These are phyloP conservation scores for Irpex sp. DNA, from an alignment of 1,284 basidiomycete genomes.

Conservation along the genomic window DNA sequence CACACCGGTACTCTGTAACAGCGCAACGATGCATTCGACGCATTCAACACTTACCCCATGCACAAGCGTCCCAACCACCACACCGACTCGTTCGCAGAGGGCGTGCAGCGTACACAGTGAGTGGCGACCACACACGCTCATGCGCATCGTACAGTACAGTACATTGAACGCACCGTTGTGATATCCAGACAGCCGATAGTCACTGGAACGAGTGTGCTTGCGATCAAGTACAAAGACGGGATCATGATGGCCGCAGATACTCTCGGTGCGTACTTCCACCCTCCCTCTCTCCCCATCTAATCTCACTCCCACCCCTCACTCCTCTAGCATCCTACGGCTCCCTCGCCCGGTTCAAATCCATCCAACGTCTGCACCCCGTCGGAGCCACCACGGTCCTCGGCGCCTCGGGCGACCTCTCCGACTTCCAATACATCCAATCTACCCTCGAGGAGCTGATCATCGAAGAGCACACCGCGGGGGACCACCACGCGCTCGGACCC, in stretches of 20 bases:
- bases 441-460: constrained; percentile 72
- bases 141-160: neutral
- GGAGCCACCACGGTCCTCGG: constrained; percentile 87
- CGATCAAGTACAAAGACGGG: constrained; percentile 92
- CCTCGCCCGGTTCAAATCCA: constrained; percentile 94
- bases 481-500: constrained; percentile 85
- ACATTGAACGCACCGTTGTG: neutral
- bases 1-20: constrained; percentile 24
- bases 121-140: constrained; percentile 22
- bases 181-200: constrained; percentile 83
- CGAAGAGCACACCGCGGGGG: constrained; percentile 78
- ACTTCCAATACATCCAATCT: constrained; percentile 92
- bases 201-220: constrained; percentile 94
- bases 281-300: constrained; percentile 12
- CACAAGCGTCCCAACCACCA: constrained; percentile 52
- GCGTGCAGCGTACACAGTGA: constrained; percentile 76
- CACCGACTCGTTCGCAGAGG: constrained; percentile 53
- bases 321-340: constrained; percentile 91
- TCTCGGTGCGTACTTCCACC: constrained; percentile 65
- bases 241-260: constrained; percentile 99
- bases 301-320: neutral
- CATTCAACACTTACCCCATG: constrained; percentile 72
- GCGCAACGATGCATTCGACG: constrained; percentile 72
- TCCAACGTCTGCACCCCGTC: constrained; percentile 84
- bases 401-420: constrained; percentile 95